These are phyloP conservation scores for Rhizopus microsporus DNA, from an alignment of 371 early-diverging fungal genomes.

Conservation along the genomic window DNA sequence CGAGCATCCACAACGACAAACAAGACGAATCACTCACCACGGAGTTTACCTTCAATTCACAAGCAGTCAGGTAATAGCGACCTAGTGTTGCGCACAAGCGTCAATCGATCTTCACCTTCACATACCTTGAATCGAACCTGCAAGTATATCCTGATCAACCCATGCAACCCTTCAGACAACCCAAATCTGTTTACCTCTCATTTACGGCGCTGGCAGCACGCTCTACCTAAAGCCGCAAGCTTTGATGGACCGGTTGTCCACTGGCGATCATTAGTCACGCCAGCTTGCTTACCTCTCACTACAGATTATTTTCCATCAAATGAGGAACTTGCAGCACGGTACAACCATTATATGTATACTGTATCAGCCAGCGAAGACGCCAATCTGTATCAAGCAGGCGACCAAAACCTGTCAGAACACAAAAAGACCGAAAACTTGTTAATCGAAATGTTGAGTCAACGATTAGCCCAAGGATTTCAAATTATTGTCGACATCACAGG, in stretches of 20 bases:
- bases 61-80: constrained; percentile 54
- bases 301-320: constrained; percentile 85
- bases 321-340: constrained; percentile 71
- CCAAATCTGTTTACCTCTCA: constrained; percentile 63
- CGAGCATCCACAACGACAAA: constrained; percentile 26
- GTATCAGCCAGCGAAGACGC: constrained; percentile 74
- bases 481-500: constrained; percentile 66
- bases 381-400: constrained; percentile 57
- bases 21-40: constrained; percentile 37
- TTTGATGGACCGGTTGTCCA: constrained; percentile 56
- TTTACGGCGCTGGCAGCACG: constrained; percentile 83
- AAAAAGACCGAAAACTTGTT: constrained; percentile 70
- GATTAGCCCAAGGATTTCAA: constrained; percentile 94
- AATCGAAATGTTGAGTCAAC: constrained; percentile 85
- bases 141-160: constrained; percentile 59
- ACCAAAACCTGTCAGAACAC: constrained; percentile 44
- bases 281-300: constrained; percentile 93
- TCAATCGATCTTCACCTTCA: constrained; percentile 43
- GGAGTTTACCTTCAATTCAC: constrained; percentile 47
- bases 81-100: constrained; percentile 38
- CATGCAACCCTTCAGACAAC: constrained; percentile 71
- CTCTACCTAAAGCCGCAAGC: constrained; percentile 59
- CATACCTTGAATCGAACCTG: constrained; percentile 30
- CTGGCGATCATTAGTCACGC: constrained; percentile 88
- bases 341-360: constrained; percentile 82